Conservation (phyloP, 2,329 filamentous ascomycete species). For the Ophiostoma tasmaniense region DNA sequence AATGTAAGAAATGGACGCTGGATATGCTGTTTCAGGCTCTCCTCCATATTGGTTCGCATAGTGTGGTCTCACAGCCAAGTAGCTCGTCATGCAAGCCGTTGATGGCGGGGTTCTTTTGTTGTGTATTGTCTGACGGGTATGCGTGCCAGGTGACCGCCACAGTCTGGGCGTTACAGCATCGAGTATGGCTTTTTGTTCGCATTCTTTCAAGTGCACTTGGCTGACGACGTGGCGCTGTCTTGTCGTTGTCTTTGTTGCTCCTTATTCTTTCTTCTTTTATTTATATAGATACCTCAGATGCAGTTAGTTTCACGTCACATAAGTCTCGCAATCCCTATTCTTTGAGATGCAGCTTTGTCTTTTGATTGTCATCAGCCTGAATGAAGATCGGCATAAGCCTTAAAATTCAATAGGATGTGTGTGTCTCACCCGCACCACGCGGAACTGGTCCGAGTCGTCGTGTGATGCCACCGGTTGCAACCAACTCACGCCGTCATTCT, state of each 20-base stretch:
- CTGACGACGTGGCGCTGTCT: not conserved
- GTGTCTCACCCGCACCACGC: not conserved
- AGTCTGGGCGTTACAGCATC: not conserved
- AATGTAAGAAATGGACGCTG: not conserved
- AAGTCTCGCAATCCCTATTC: not conserved
- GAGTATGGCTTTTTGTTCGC: not conserved
- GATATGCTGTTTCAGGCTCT: not conserved
- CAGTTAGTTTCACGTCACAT: too few relatives aligned
- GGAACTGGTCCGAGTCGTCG: not conserved
- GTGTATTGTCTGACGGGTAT: not conserved
- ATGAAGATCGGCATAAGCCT: not conserved
- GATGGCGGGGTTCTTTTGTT: constrained; percentile 8
- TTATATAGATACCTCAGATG: not conserved
- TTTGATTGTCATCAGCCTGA: not conserved
- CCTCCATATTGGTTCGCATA: not conserved
- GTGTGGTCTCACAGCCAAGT: not conserved
- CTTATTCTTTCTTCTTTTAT: not conserved
- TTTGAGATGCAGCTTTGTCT: not conserved
- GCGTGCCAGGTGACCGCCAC: not conserved
- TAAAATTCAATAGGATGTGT: not conserved
- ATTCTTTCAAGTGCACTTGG: not conserved
- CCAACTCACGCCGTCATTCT: not conserved
- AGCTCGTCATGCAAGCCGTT: not conserved
- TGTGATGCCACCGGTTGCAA: not conserved
- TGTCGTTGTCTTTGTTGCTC: not conserved